Base-by-base conservation (phyloP, 345 rosid species). In the Arabidopsis suecica region DNA sequence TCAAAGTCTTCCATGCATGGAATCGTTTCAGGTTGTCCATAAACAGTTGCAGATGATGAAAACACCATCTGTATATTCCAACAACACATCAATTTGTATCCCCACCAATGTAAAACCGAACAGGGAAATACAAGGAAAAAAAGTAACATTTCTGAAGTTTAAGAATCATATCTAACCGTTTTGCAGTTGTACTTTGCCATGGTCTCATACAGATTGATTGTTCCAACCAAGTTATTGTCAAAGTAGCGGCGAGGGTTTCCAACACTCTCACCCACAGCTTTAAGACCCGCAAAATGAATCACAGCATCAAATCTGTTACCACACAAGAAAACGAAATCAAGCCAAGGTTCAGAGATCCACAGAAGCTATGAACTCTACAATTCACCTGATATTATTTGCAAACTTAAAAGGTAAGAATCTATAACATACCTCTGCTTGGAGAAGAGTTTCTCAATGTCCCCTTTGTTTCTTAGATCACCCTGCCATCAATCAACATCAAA, bases 11-110 rank as follows among this genome's bases (percentile, higher is more conserved):
- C 98, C 61, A 85, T 78, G 68, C 96, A 91, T 8, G 97, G 96
- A 54, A 90, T 86, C 63, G 80, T 88, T 65, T 88, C 91, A 57
- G 99, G 99, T 86, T 95, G 97, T 75, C 97, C 96, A 76, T 92
- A 95, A 14, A 91, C 97, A 76, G 99, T 95, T 9, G 99, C 90
- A 22, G 97, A 92, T 40, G 99, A 95, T 23, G 99, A 95, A 79
- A 95, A 95, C 53, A 90, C 97, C 90, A 91, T 86, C 99, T 92
- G 76, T 7, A 59, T 16, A 14, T 34, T 56, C n/a, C 68, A 71
- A 49, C 61, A 49, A 10, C 50, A 57, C 53, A 63, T 3, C 20
- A 59, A 9, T 54, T 62, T 32, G 7, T 4, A 28, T 58, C 25
- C 70, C 7, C 61, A 36, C 30, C 32, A 67, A 33, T 60, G 9